These are phyloP conservation scores for Zygosaccharomyces kombuchaensis DNA, from an alignment of 805 yeast species.

Conservation along the genomic window DNA sequence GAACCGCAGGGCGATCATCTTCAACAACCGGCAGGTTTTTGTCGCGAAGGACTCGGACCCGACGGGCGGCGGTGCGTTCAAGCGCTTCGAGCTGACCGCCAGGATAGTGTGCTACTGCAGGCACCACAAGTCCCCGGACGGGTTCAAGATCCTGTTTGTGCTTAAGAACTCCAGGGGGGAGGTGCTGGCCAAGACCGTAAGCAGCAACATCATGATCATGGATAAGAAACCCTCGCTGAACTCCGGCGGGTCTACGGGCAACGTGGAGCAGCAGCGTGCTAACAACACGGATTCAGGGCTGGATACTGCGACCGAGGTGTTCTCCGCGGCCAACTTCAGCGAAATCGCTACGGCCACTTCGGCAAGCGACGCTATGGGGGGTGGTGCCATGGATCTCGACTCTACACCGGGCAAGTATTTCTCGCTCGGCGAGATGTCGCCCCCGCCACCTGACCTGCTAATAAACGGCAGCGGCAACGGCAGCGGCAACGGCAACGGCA, in stretches of 20 bases:
- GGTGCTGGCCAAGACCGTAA: slow-evolving; percentile 65
- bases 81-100: slow-evolving; percentile 49
- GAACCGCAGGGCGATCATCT: slow-evolving; percentile 78
- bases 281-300: slow-evolving; percentile 13
- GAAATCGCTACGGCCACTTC: slow-evolving; percentile 12
- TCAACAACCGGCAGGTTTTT: slow-evolving; percentile 85
- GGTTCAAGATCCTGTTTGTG: slow-evolving; percentile 70
- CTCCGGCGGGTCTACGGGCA: slow-evolving; percentile 8
- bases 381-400: slow-evolving; percentile 1
- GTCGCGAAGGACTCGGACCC: slow-evolving; percentile 36
- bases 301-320: slow-evolving; percentile 13
- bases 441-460: slow-evolving; percentile 5
- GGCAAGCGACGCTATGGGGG: slow-evolving; percentile 4
- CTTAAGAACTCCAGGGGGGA: slow-evolving; percentile 57
- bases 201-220: slow-evolving; percentile 83
- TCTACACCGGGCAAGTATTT: slow-evolving; percentile 13
- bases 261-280: slow-evolving; percentile 3
- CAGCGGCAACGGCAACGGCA: slow-evolving; percentile 13
- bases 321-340: slow-evolving; percentile 13
- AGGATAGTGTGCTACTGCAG: slow-evolving; percentile 94
- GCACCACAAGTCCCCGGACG: slow-evolving; percentile 85
- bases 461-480: slow-evolving; percentile 17
- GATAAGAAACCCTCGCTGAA: slow-evolving; percentile 72
- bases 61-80: slow-evolving; percentile 26
- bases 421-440: slow-evolving; percentile 11